phyloP scores from a whole-genome alignment of 2,329 filamentous ascomycete species.

The Botrytis pseudocinerea region DNA sequence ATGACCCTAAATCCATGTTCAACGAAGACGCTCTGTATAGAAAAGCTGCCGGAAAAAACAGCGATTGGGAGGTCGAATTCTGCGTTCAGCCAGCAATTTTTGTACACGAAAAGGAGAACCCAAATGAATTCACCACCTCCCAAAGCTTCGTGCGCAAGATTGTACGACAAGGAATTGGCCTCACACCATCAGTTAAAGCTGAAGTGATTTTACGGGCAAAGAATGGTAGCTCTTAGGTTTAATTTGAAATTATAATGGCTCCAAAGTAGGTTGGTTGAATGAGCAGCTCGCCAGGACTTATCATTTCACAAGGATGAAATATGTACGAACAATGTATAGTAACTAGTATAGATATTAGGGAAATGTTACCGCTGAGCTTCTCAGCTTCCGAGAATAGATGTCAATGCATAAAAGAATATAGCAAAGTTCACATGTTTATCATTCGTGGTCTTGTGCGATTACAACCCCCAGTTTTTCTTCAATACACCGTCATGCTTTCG shows the following conservation, averaged over 20 bases:
- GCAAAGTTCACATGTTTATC: not conserved
- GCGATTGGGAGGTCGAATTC: not conserved
- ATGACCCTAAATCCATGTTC: slow-evolving; percentile 24
- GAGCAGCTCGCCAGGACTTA: not conserved
- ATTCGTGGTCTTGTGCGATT: not conserved
- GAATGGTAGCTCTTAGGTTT: not conserved
- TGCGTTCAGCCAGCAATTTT: slow-evolving; percentile 12
- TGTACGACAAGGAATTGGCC: not conserved
- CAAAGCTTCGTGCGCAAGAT: slow-evolving; percentile 1
- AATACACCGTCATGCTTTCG: not conserved
- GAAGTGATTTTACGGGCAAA: not conserved
- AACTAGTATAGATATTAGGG: not conserved
- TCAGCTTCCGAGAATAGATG: not conserved
- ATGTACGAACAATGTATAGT: not conserved
- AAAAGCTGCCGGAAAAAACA: not conserved
- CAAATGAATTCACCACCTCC: not conserved
- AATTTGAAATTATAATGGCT: not conserved
- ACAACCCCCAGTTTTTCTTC: not conserved
- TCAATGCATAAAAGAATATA: not conserved
- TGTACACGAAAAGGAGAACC: not conserved
- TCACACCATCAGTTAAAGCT: not conserved
- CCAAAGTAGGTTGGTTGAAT: not conserved
- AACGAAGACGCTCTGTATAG: slow-evolving; percentile 19
- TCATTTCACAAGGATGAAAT: not conserved
- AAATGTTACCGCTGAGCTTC: not conserved